phyloP scores from a whole-genome alignment of 306 rosid species.

The Cucurbita pepo region DNA sequence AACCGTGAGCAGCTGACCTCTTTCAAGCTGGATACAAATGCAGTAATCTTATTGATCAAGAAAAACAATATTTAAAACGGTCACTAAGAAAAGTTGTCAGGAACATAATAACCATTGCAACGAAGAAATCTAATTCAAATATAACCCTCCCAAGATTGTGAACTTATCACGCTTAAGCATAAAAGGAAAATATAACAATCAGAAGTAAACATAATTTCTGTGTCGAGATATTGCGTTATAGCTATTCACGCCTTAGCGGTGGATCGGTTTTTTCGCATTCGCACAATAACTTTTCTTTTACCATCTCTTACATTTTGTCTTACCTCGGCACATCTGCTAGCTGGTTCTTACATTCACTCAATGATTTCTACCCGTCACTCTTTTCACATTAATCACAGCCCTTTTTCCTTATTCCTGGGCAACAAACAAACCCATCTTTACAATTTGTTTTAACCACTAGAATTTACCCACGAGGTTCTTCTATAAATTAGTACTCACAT shows the following conservation, averaged over 20 bases:
- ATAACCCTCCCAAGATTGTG: not conserved
- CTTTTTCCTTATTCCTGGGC: not conserved
- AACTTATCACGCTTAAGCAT: not conserved
- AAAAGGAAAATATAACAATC: not conserved
- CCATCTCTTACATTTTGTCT: not conserved
- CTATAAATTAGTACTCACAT: not conserved
- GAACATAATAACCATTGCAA: not conserved
- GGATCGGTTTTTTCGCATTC: not conserved
- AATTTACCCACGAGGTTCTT: not conserved
- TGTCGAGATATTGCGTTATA: not conserved
- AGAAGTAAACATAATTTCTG: not conserved
- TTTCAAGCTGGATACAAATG: conserved; percentile 41
- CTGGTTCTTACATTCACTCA: not conserved
- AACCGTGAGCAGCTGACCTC: conserved; percentile 65
- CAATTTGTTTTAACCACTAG: not conserved
- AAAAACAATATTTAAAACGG: not conserved
- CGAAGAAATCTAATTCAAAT: not conserved
- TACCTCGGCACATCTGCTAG: not conserved
- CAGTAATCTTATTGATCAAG: not conserved
- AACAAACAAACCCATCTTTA: not conserved
- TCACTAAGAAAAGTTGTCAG: not conserved
- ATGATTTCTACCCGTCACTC: not conserved
- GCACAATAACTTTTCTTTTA: not conserved
- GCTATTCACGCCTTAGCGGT: not conserved
- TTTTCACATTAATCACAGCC: not conserved